Base-by-base conservation (phyloP, 768 basidiomycete species). In the Rhizopogon vinicolor region DNA sequence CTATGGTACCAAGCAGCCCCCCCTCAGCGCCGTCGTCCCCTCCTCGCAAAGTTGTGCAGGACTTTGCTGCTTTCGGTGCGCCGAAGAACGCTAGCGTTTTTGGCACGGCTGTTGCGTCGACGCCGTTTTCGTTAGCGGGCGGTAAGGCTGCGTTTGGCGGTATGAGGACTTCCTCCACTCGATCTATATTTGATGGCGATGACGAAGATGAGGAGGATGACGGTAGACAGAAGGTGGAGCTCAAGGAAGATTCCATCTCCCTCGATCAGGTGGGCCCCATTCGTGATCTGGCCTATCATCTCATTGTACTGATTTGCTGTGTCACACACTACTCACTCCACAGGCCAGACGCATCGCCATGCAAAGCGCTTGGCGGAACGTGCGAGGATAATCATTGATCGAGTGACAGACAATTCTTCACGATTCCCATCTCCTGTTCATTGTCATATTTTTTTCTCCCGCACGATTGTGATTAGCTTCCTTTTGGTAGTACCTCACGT, bases 351-450 rank as follows among this genome's bases (percentile, higher is more conserved):
- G 91, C 44, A 93, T 93, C 60, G 84, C 91, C 16, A 81, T 93
- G 84, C 91, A 93, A 69, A 93, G 91, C 60, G 91, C 91, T 42
- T 93, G 91, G 91, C 82, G 91, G 67, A 78, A 86, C 63, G 75
- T 80, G 41, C 77, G 84, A 55, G 79, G 76, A 65, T 87, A 64
- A 76, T 48, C 43, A 56, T 60, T 33, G 41, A 28, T 44, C n/a
- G 14, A 18, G 25, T 46, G 25, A 49, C 8, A 41, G 35, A 37
- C 35, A 13, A 37, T 37, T 25, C 35, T 37, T 13, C 35, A 12
- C 12, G 35, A 12, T 51, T 1, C 18, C 29, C 31, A 35, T 51
- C 18, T 9, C 1, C 25, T 25, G 25, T 25, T 25, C 25, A 25
- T 25, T 25, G 33, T 37, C 35, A 13, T 12, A 14, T 49, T 14